These are phyloP conservation scores for Phoma sp. DNA, from an alignment of 2,329 filamentous ascomycete species.

Conservation along the genomic window DNA sequence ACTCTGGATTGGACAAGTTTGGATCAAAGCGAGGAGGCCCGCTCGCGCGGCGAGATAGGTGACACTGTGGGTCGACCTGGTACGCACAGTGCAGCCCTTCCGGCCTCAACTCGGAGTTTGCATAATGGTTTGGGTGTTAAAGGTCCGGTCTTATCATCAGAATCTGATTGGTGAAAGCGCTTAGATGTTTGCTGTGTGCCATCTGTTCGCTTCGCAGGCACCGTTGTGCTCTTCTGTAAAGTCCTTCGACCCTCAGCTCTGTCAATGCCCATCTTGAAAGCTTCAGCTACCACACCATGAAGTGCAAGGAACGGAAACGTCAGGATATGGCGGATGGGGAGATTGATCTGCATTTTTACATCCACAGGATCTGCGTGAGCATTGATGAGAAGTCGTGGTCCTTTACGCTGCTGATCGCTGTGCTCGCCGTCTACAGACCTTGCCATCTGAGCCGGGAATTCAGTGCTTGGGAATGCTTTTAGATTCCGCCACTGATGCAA, in stretches of 20 bases:
- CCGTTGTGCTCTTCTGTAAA: neutral
- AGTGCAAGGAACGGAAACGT: slow-evolving; percentile 29
- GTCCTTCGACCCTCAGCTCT: slow-evolving; percentile 17
- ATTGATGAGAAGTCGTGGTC: neutral
- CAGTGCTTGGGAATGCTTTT: neutral
- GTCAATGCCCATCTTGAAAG: slow-evolving; percentile 27
- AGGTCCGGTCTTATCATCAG: too few relatives aligned
- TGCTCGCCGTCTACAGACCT: neutral
- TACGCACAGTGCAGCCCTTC: too few relatives aligned
- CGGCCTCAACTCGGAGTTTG: too few relatives aligned
- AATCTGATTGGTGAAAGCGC: neutral
- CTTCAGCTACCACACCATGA: slow-evolving; percentile 19
- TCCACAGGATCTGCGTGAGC: neutral
- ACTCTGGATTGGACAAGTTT: too few relatives aligned
- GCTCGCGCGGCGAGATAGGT: neutral
- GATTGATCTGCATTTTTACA: slow-evolving; percentile 10
- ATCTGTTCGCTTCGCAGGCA: neutral
- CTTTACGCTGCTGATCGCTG: neutral
- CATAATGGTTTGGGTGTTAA: neutral
- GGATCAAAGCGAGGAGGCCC: neutral
- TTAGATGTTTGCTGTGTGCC: too few relatives aligned
- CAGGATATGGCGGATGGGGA: slow-evolving; percentile 26
- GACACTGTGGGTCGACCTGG: neutral
- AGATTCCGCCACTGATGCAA: neutral
- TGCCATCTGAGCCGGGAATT: neutral